Conservation (phyloP, 441 rosid genomes). For the Syzygium syzygioides region DNA sequence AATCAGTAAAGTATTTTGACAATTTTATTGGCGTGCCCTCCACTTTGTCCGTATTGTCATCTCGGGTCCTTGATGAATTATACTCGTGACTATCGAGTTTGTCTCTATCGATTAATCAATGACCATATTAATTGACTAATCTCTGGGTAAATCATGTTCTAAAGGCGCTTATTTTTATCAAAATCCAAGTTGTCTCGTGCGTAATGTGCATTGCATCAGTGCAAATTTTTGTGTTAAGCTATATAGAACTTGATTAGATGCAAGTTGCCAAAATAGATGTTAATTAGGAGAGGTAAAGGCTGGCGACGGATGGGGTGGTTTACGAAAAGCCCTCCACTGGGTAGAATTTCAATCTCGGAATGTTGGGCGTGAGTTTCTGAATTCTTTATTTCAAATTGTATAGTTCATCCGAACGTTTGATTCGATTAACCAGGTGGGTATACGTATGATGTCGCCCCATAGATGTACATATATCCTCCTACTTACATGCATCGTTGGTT, state of each 20-base stretch:
- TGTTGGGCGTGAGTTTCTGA: rapidly evolving
- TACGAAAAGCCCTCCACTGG: background rate
- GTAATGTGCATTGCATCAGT: background rate
- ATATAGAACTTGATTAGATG: background rate
- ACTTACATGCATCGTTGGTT: background rate
- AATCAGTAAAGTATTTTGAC: background rate
- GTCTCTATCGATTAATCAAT: background rate
- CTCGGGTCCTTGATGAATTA: background rate
- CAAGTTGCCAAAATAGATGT: background rate
- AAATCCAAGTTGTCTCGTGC: background rate
- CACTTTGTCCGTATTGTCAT: background rate
- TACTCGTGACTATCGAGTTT: background rate
- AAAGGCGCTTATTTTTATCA: background rate
- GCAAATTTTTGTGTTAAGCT: background rate
- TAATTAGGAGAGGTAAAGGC: background rate
- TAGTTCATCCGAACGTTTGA: background rate
- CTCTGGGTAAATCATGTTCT: background rate
- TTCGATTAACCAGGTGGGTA: background rate
- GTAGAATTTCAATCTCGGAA: background rate
- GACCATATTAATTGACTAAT: background rate
- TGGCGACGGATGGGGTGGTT: no score
- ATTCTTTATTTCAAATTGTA: background rate
- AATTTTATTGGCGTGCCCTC: background rate
- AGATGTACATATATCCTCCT: background rate
- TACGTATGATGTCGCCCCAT: no score